Conservation (phyloP, 2,329 filamentous ascomycete genomes). For the Clonostachys rhizophaga region DNA sequence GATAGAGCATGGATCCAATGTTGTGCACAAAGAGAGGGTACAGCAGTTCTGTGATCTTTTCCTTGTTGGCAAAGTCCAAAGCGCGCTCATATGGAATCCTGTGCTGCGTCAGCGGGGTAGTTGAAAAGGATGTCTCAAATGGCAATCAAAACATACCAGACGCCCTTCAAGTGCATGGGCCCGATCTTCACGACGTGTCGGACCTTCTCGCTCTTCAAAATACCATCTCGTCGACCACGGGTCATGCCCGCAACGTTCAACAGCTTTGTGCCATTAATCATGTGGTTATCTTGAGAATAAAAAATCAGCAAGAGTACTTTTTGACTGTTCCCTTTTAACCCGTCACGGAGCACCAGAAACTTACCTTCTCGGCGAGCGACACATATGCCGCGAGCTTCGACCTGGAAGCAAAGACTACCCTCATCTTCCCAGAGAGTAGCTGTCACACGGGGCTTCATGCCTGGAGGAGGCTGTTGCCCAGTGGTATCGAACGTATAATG, state of each 20-base stretch:
- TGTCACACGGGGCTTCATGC: conserved; percentile 94
- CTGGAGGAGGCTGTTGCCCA: conserved; percentile 87
- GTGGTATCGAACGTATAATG: conserved; percentile 72
- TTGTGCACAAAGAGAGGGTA: conserved; percentile 98
- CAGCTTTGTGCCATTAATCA: conserved; percentile 98
- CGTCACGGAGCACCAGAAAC: conserved; percentile 9
- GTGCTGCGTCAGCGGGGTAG: conserved; percentile 16
- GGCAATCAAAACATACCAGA: conserved; percentile 66
- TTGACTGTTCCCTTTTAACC: not conserved
- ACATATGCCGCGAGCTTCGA: conserved; percentile 93
- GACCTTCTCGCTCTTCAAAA: conserved; percentile 95
- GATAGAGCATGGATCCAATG: conserved; percentile 88
- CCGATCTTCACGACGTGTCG: conserved; percentile 98
- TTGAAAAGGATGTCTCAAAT: conserved; percentile 8
- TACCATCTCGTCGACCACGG: conserved; percentile 87
- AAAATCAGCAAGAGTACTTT: not conserved
- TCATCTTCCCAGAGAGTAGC: conserved; percentile 98
- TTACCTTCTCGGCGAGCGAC: conserved; percentile 89
- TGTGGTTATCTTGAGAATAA: conserved; percentile 75
- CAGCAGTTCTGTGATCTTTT: conserved; percentile 93
- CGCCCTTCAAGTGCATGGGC: conserved; percentile 97
- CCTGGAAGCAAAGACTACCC: conserved; percentile 94
- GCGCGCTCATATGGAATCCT: conserved; percentile 98
- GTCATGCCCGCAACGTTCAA: conserved; percentile 98
- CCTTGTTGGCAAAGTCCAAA: conserved; percentile 98